Base-by-base conservation (phyloP, 2,329 filamentous ascomycete species). In the Beauveria brongniartii region DNA sequence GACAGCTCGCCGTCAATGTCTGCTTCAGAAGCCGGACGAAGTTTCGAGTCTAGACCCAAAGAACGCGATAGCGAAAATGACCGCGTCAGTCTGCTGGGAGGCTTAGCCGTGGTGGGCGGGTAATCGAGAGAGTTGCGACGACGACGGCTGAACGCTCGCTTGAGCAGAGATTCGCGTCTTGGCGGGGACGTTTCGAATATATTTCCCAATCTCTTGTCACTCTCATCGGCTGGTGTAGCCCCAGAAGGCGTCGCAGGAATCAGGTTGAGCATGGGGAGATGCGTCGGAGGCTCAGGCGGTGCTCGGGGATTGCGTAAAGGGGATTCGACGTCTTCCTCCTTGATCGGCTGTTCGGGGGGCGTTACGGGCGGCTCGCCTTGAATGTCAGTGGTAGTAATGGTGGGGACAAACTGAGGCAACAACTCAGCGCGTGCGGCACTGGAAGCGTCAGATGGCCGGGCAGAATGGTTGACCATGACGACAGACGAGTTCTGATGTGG, bases 401-500 rank as follows among this genome's bases (percentile, higher is more conserved):
- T 70, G 16, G 77, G 72, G 18, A 43, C 30, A 4, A 73, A 70
- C 44, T 69, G 65, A 3, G 68, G 63, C 46, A 68, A 61, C 16
- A 68, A 65, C 3, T 64, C 57, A n/a, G 66, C 68, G 53, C 63
- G 67, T 37, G 66, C 67, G 20, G 68, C 65, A 3, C 70, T 66
- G 50, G 77, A 76, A 22, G 77, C 75, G 51, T 81, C 79, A 0
- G 78, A 80, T 26, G 77, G 78, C 67, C 77, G 80, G 47, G 74
- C 75, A 10, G 79, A 79, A 67, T 85, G 80, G 64, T 85, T 75
- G 34, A 87, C 81, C 71, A 87, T 78, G 47, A 86, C 70, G 12
- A 88, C 73, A 5, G 85, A 88, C 53, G 80, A 85, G 65, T 87
- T 87, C 66, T 87, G 83, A 64, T 88, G 85, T 22, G 82, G 79